A percentile compares a stretch with the other conserved stretches of the same genome.
Conservation (phyloP, 192 early-diverging fungal species). For the Neocallimastix lanati region DNA sequence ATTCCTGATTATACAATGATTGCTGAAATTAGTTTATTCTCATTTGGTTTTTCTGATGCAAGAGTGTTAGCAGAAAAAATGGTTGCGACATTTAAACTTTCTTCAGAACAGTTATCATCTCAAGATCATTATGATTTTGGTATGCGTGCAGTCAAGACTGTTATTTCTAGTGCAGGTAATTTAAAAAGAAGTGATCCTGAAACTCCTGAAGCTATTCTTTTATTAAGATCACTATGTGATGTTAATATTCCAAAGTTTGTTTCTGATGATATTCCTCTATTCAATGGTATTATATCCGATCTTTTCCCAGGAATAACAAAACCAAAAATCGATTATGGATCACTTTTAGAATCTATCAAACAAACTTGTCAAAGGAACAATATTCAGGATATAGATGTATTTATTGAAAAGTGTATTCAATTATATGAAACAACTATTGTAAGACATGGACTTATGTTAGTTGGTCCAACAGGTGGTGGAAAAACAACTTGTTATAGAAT, state of each 20-base stretch:
- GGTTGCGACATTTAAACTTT: conserved; percentile 41
- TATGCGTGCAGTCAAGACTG: conserved; percentile 40
- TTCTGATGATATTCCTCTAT: conserved; percentile 36
- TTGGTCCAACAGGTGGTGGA: conserved; percentile 35
- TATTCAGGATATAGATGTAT: conserved; percentile 23
- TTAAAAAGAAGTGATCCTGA: conserved; percentile 35
- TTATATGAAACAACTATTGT: conserved; percentile 44
- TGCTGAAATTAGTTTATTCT: conserved; percentile 39
- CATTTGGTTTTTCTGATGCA: conserved; percentile 37
- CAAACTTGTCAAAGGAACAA: conserved; percentile 17
- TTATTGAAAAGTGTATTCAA: conserved; percentile 44
- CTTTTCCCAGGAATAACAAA: conserved; percentile 34
- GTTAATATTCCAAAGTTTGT: conserved; percentile 40
- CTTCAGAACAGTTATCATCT: conserved; percentile 38
- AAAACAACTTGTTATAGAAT: conserved; percentile 30
- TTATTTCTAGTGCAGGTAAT: conserved; percentile 40
- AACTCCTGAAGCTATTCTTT: conserved; percentile 28
- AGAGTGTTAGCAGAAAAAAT: conserved; percentile 41
- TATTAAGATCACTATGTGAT: conserved; percentile 34
- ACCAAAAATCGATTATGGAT: conserved; percentile 36
- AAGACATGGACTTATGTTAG: conserved; percentile 37
- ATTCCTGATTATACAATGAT: conserved; percentile 50
- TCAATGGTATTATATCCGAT: conserved; percentile 40
- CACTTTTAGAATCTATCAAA: conserved; percentile 24
- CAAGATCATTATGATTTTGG: conserved; percentile 48